phyloP scores from a whole-genome alignment of 768 basidiomycete genomes.

The Leccinum boreale region DNA sequence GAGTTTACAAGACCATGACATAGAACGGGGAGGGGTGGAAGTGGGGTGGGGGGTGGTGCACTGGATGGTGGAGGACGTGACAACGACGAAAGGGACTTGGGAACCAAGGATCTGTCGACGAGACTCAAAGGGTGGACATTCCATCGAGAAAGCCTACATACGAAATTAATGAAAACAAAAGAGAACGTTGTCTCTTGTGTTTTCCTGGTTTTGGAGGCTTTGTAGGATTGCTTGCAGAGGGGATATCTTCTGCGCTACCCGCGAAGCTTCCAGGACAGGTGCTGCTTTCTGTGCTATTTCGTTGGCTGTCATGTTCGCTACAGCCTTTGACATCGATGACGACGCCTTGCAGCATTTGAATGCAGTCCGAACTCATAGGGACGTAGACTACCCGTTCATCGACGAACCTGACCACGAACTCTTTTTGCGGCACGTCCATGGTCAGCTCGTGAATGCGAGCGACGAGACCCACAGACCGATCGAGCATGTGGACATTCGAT shows the following conservation, averaged over 20 bases:
- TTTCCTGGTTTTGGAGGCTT: slow-evolving; percentile 37
- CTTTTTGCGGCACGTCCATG: slow-evolving; percentile 51
- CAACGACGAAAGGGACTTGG: slow-evolving; percentile 30
- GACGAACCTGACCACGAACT: slow-evolving; percentile 52
- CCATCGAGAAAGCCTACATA: slow-evolving; percentile 23
- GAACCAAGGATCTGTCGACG: slow-evolving; percentile 26
- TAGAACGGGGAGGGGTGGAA: slow-evolving; percentile 29
- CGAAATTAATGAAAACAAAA: slow-evolving; percentile 69
- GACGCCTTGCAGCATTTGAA: slow-evolving; percentile 48
- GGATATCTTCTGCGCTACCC: slow-evolving; percentile 18
- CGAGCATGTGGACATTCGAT: slow-evolving; percentile 51
- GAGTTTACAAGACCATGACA: slow-evolving; percentile 25
- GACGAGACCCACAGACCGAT: slow-evolving; percentile 56
- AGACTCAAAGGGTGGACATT: slow-evolving; percentile 2
- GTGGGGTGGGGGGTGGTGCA: slow-evolving; percentile 28
- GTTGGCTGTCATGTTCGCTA: slow-evolving; percentile 32
- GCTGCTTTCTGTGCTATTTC: slow-evolving; percentile 32
- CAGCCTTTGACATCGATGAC: slow-evolving; percentile 50
- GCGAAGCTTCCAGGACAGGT: slow-evolving; percentile 18
- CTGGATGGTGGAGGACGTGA: slow-evolving; percentile 19
- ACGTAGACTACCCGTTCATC: slow-evolving; percentile 54
- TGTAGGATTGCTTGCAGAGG: slow-evolving; percentile 15
- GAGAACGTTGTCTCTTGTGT: slow-evolving; percentile 69
- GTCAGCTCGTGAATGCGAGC: slow-evolving; percentile 55
- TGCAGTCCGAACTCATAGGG: slow-evolving; percentile 41